A percentile compares a stretch with the other conserved stretches of the same genome.
phyloP scores from a whole-genome alignment of 1,139 yeast genomes.

The Yamadazyma sp. region DNA sequence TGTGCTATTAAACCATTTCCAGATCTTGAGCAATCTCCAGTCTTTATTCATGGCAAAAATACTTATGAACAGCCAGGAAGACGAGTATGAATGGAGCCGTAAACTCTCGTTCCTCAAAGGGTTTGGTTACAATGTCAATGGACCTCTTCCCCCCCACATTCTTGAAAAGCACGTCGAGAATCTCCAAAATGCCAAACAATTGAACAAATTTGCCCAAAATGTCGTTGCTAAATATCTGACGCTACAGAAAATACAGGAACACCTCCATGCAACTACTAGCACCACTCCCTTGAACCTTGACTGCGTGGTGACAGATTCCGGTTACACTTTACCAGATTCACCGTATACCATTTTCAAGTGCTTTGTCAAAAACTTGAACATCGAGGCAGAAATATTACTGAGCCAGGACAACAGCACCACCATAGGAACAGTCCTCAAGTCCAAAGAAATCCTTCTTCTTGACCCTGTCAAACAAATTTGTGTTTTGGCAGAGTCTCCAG shows the following conservation, averaged over 20 bases:
- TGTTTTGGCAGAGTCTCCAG: constrained; percentile 22
- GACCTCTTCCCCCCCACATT: constrained; percentile 22
- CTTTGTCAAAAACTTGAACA: constrained; percentile 46
- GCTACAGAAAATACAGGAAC: constrained; percentile 25
- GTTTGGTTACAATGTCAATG: constrained; percentile 36
- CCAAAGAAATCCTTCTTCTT: constrained; percentile 38
- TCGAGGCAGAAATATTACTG: constrained; percentile 40
- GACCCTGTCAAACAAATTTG: constrained; percentile 37
- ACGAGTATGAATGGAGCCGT: constrained; percentile 8
- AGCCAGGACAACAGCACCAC: constrained; percentile 16
- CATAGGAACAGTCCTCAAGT: constrained; percentile 45
- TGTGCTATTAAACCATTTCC: constrained; percentile 39
- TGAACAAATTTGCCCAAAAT: constrained; percentile 12
- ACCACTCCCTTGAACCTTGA: constrained; percentile 14
- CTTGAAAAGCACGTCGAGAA: constrained; percentile 19
- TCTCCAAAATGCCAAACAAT: constrained; percentile 17
- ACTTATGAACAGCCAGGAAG: not conserved
- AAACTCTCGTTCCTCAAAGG: constrained; percentile 30
- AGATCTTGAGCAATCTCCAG: constrained; percentile 30
- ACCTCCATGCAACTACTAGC: not conserved
- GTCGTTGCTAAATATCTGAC: constrained; percentile 21
- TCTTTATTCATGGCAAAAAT: constrained; percentile 4
- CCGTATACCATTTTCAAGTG: constrained; percentile 24
- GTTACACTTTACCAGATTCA: constrained; percentile 13
- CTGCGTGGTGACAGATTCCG: constrained; percentile 29